Conservation (phyloP, 106 monocot genomes). For the Xerophyta viscosa region DNA sequence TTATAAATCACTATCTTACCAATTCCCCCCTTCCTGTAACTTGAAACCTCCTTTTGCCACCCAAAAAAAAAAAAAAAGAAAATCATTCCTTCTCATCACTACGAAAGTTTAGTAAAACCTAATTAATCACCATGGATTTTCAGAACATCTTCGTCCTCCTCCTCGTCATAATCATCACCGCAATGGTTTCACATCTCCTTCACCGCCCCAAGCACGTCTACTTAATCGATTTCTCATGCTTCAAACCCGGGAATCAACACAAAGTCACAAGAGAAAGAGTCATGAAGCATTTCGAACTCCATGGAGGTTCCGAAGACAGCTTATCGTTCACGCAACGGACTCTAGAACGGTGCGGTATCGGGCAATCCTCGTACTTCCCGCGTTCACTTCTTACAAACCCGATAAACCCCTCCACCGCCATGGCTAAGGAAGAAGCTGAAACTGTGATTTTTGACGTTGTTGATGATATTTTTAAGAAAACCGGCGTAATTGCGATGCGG, state of each 20-base stretch:
- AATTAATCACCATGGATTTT: too few relatives aligned
- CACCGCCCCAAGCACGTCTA: background rate
- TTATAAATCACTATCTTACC: too few relatives aligned
- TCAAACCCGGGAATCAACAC: background rate
- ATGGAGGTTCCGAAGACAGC: background rate
- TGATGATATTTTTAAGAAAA: background rate
- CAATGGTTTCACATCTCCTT: background rate
- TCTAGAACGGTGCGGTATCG: background rate
- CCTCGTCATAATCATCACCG: background rate
- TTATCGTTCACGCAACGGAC: background rate
- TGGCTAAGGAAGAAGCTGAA: background rate
- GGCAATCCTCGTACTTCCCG: constrained; percentile 10
- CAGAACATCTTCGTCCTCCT: too few relatives aligned
- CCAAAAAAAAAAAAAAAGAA: too few relatives aligned
- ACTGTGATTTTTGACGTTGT: constrained; percentile 1
- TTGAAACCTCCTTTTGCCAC: too few relatives aligned
- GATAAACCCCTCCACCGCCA: background rate
- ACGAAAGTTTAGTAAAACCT: too few relatives aligned
- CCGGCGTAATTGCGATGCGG: too few relatives aligned
- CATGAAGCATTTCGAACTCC: background rate
- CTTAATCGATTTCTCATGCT: background rate
- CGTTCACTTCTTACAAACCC: background rate
- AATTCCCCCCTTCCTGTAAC: too few relatives aligned
- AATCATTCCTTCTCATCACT: too few relatives aligned
- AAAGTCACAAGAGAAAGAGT: background rate